Percentiles rank a stretch among this genome's conserved stretches.
Conservation (phyloP, 2,329 filamentous ascomycete species). For the Microsporum audouinii region DNA sequence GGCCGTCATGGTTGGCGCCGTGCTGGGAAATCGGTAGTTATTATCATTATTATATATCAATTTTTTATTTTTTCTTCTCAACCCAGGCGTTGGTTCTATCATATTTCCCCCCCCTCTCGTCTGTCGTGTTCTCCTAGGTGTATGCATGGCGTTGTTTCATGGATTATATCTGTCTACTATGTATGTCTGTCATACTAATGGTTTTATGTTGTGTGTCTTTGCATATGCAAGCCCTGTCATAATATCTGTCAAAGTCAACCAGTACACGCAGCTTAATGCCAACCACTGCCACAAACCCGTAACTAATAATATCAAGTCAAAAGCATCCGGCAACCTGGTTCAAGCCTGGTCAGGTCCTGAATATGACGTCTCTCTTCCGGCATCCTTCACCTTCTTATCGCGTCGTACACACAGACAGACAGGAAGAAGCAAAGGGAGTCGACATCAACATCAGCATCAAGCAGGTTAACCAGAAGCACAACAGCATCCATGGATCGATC, state of each 20-base stretch:
- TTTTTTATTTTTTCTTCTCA: background rate
- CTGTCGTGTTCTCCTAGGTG: too few species aligned
- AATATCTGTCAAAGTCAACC: background rate
- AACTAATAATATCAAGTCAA: background rate
- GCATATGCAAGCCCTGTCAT: background rate
- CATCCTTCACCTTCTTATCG: background rate
- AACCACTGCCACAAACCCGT: too few species aligned
- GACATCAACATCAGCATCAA: background rate
- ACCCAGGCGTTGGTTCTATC: background rate
- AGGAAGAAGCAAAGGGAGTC: background rate
- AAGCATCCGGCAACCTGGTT: background rate
- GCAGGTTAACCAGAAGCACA: background rate
- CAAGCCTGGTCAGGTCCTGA: background rate
- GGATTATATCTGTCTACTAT: background rate
- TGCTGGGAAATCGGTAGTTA: constrained; percentile 38
- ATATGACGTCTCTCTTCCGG: background rate
- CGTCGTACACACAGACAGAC: background rate
- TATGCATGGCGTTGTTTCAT: background rate
- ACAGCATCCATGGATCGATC: background rate
- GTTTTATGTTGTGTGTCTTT: background rate
- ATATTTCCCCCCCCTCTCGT: background rate
- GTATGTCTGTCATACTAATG: background rate
- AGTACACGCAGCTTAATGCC: too few species aligned
- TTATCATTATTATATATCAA: background rate
- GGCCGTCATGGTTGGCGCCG: constrained; percentile 84